Evolutionary conservation across 108 stramenopile species (phyloP), one percentile per base, ranked within the genome.

Genomic region (Skeletonema menzelii): DNA sequence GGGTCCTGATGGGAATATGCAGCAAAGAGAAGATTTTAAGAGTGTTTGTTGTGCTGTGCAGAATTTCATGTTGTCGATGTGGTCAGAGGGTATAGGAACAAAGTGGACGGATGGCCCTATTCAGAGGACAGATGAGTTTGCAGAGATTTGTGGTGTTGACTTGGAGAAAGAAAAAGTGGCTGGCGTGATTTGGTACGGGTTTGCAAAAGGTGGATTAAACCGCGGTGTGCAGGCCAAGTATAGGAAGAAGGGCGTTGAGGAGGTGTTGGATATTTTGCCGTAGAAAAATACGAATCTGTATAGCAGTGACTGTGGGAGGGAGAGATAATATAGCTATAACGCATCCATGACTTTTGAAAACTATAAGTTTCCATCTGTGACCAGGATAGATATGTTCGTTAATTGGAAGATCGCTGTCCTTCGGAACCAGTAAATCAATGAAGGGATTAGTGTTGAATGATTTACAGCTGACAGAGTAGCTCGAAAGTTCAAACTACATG

Each of bases 31-130:
- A 47, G 87, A 90, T 63, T 88, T 85, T 56, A 83, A 80, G 53
- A 76, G 84, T 15, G 73, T 73, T 6, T 75, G 84, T 49, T 90
- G 89, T 53, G 87, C 89, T 30, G 77, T 90, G 19, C 85, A 90
- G 56, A 90, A 90, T 59, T 85, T 90, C 31, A 75, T 86, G 72
- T 49, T 90, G 35, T 74, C 76, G 8, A 86, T 90, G 87, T 87
- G 87, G 85, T 70, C 69, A 27, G 89, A 90, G 59, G 89, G 89
- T 12, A 80, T 90, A 37, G 89, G 89, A 0, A 76, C 79, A n/a
- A 90, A 90, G 57, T 90, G 89, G 89, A 90, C 89, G 2, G 65
- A 66, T 34, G 89, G 89, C 1, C 87, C 87, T 17, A 65, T 88
- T n/a, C 87, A 88, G 56, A 74, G 75, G 2, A 90, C 87, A 20